Base-by-base conservation (phyloP, 139 green algal species). In the Chlamydomonas schloesseri region DNA sequence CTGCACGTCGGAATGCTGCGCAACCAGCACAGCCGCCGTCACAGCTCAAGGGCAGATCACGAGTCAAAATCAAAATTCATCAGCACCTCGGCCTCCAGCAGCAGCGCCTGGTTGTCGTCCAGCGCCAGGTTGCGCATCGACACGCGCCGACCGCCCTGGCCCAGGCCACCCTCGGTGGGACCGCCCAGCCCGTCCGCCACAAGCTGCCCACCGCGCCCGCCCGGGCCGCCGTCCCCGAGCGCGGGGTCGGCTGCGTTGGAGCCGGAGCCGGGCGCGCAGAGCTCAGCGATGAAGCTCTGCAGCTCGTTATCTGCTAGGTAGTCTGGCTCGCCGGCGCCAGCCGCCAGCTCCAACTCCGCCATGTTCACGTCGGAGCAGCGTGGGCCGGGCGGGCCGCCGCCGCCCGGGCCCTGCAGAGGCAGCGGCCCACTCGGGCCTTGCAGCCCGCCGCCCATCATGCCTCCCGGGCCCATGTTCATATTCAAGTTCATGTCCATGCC, bases 221-320 rank as follows among this genome's bases (percentile, higher is more conserved):
- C 71, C 47, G 50, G 46, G 18, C 21, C 28, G 29, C 24, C 14
- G 14, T 70, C 20, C n/a, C 50, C 42, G 6, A 50, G 42, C 42
- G 74, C 55, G 69, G 73, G 0, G 15, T 21, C 31, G 73, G 21
- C 24, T 0, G 29, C 29, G 64, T 21, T 71, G 64, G 24, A 1
- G 21, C 75, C 46, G 75, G 15, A 26, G 28, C 36, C 42, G 60
- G 60, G 76, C 17, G 24, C 76, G 26, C 76, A 83, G 18, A 83
- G 62, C 36, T 83, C 76, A 11, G 60, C 76, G 21, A 83, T 83
- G 62, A 83, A 83, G 60, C 37, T 64, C 62, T 73, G 60, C 5
- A 83, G 76, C 60, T 83, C 76, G 14, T 46, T 73, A 26, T 83
- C 76, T 17, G 76, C 76, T 11, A 83, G 14, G 37, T 83, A 83